Conservation (phyloP, 208 protist species). For the Zelonia costaricensis region DNA sequence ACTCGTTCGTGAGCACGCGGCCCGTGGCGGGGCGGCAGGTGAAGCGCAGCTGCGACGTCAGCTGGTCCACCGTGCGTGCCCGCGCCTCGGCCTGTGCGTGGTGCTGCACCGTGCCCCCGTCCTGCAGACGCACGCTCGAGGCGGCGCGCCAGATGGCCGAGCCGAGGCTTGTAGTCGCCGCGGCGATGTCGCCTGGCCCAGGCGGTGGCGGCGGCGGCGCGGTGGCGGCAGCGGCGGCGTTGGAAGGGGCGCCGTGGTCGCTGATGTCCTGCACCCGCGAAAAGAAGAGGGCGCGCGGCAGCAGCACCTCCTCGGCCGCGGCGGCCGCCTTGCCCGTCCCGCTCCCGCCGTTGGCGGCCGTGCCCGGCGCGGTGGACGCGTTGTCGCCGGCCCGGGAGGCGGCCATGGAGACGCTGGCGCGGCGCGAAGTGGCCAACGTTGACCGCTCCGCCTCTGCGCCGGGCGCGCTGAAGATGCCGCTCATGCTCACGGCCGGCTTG, state of each 20-base stretch:
- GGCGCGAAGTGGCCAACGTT: neutral
- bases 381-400: neutral
- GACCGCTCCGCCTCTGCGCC: neutral
- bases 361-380: neutral
- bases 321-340: neutral
- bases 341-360: neutral
- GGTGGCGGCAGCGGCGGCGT: conserved; percentile 2
- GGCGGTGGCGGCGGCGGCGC: too few relatives aligned
- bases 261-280: conserved; percentile 48
- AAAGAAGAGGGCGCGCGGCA: conserved; percentile 79
- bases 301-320: neutral
- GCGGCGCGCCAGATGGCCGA: conserved; percentile 16
- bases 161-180: conserved; percentile 1
- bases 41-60: conserved; percentile 13
- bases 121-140: too few relatives aligned
- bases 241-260: conserved; percentile 11
- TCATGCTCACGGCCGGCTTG: conserved; percentile 16
- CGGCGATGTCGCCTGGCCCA: too few relatives aligned
- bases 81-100: neutral
- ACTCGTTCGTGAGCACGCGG: conserved; percentile 41
- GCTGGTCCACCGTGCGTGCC: conserved; percentile 1
- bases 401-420: conserved; percentile 10
- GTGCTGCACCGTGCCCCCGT: neutral
- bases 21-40: conserved; percentile 21
- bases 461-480: neutral